Evolutionary conservation across 78 protist genomes (phyloP).

Genomic region (Pelomyxa schiedti): DNA sequence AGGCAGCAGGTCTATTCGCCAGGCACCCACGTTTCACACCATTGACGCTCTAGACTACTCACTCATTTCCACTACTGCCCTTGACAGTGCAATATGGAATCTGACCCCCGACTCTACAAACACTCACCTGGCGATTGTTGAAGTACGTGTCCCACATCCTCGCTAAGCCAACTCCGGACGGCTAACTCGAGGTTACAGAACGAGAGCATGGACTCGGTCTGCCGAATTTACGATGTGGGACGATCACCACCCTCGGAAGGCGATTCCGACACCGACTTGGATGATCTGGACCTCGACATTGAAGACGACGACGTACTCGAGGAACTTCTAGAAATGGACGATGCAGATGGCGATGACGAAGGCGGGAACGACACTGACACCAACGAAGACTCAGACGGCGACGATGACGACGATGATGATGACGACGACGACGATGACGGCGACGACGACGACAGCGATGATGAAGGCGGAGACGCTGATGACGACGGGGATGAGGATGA

Average conservation of each 20-base stretch:
- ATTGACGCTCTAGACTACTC: constrained; percentile 1
- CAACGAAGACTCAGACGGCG: not conserved
- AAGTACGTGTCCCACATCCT: not conserved
- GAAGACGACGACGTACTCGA: not conserved
- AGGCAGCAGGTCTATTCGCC: not conserved
- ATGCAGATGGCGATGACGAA: not conserved
- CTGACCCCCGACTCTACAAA: not conserved
- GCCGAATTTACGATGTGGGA: not conserved
- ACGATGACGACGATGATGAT: not conserved
- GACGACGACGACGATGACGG: not conserved
- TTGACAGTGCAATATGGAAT: not conserved
- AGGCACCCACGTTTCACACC: constrained; percentile 10
- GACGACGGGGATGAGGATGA: not conserved
- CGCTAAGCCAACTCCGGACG: no score
- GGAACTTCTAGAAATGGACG: not conserved
- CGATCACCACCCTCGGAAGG: not conserved
- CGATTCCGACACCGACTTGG: not conserved
- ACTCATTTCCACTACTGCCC: constrained; percentile 6
- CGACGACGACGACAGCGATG: not conserved
- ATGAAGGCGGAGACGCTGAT: not conserved
- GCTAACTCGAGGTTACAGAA: no score
- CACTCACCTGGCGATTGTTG: constrained; percentile 3
- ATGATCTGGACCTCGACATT: not conserved
- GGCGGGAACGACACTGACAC: not conserved
- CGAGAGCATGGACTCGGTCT: not conserved